These are phyloP conservation scores for Trichocomaceae sp. DNA, from an alignment of 2,329 filamentous ascomycete genomes.

Conservation along the genomic window DNA sequence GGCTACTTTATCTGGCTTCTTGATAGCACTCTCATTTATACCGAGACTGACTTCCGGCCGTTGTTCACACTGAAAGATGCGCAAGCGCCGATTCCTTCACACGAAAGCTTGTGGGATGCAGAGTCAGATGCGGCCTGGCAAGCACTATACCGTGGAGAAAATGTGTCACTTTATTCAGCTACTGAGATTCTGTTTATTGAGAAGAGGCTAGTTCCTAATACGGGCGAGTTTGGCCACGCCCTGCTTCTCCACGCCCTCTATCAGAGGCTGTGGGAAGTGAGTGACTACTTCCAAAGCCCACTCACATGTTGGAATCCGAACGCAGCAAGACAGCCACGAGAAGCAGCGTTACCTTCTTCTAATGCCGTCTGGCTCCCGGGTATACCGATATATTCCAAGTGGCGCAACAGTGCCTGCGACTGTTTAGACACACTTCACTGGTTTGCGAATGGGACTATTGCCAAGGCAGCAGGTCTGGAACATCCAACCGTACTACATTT, in stretches of 20 bases:
- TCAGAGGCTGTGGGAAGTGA: slow-evolving; percentile 45
- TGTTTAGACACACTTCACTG: slow-evolving; percentile 53
- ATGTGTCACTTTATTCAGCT: slow-evolving; percentile 36
- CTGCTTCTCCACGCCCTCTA: slow-evolving; percentile 48
- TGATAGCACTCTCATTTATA: slow-evolving; percentile 37
- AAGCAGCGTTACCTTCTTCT: slow-evolving; percentile 26
- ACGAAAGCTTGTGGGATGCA: slow-evolving; percentile 38
- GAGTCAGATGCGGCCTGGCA: slow-evolving; percentile 29
- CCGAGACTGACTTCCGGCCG: slow-evolving; percentile 29
- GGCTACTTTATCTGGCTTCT: slow-evolving; percentile 41
- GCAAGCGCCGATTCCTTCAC: slow-evolving; percentile 34
- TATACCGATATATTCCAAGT: slow-evolving; percentile 43
- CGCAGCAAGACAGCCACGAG: slow-evolving; percentile 33
- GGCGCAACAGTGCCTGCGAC: slow-evolving; percentile 39
- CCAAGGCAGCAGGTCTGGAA: slow-evolving; percentile 45
- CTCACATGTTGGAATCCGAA: slow-evolving; percentile 43
- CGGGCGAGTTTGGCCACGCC: slow-evolving; percentile 45
- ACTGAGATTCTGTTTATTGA: slow-evolving; percentile 45
- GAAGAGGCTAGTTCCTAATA: slow-evolving; percentile 39
- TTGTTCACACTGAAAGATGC: slow-evolving; percentile 36
- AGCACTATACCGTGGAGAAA: slow-evolving; percentile 21
- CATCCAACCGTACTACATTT: slow-evolving; percentile 52
- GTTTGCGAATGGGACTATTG: slow-evolving; percentile 49
- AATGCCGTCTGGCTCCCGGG: slow-evolving; percentile 43
- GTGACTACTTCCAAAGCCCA: slow-evolving; percentile 39